Percentiles rank a stretch among this genome's conserved stretches.
phyloP scores from a whole-genome alignment of 305 asterid genomes.

The Solanum chacoense region DNA sequence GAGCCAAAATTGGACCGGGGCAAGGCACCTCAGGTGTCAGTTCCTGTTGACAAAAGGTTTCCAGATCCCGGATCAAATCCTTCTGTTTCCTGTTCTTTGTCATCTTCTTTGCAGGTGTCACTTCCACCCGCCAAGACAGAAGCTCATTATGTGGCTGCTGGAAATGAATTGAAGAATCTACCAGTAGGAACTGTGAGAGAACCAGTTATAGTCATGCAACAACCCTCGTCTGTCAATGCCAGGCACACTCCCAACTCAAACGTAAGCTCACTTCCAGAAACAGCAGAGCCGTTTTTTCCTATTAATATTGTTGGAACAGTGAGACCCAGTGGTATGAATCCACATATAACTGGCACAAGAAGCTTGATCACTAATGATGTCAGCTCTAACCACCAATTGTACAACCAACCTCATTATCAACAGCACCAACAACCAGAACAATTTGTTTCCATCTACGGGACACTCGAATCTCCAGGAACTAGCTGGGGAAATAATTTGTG shows the following conservation, averaged over 20 bases:
- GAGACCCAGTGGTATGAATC: constrained; percentile 34
- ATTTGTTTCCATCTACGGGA: constrained; percentile 28
- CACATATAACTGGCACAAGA: constrained; percentile 38
- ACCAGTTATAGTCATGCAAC: constrained; percentile 63
- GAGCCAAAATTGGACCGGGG: constrained; percentile 56
- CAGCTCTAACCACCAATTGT: constrained; percentile 29
- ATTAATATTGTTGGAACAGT: constrained; percentile 17
- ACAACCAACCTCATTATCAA: constrained; percentile 39
- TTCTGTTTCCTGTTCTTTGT: constrained; percentile 32
- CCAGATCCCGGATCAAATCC: constrained; percentile 27
- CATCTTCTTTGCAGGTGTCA: constrained; percentile 51
- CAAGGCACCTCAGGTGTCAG: constrained; percentile 39
- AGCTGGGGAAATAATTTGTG: constrained; percentile 30
- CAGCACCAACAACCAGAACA: constrained; percentile 27
- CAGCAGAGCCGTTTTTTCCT: constrained; percentile 40
- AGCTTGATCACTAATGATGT: constrained; percentile 22
- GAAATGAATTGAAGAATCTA: constrained; percentile 54
- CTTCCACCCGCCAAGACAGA: constrained; percentile 30
- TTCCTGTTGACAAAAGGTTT: constrained; percentile 47
- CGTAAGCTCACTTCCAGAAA: constrained; percentile 45
- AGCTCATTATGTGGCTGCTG: constrained; percentile 28
- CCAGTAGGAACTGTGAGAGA: constrained; percentile 68
- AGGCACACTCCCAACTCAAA: constrained; percentile 35
- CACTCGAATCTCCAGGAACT: constrained; percentile 26
- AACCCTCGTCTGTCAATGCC: constrained; percentile 31